Conservation (phyloP, 176 grass and related monocot genomes). For the Aegilops umbellulata region DNA sequence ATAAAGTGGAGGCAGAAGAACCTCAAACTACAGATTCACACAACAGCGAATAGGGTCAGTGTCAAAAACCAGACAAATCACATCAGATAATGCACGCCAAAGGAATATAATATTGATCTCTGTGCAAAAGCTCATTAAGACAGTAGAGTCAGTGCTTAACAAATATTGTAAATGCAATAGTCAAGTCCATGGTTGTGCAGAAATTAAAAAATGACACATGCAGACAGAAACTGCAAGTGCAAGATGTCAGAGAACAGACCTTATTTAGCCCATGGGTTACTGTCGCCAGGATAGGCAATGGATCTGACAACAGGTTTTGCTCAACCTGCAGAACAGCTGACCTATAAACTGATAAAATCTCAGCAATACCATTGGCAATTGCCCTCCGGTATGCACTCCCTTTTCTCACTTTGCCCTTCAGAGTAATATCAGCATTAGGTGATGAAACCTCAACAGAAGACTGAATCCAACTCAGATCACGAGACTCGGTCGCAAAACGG, state of each 20-base stretch:
- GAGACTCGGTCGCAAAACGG: constrained; percentile 73
- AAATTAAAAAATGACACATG: constrained; percentile 4
- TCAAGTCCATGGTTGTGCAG: background rate
- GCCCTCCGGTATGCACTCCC: constrained; percentile 85
- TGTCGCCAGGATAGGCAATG: constrained; percentile 77
- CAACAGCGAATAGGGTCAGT: constrained; percentile 2
- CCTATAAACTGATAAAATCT: constrained; percentile 93
- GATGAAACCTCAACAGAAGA: constrained; percentile 52
- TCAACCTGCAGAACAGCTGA: constrained; percentile 92
- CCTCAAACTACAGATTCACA: constrained; percentile 61
- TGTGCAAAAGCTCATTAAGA: background rate
- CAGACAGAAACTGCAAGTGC: background rate
- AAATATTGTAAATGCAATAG: background rate
- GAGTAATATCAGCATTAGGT: constrained; percentile 27
- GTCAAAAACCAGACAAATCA: constrained; percentile 5
- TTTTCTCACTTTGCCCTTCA: constrained; percentile 51
- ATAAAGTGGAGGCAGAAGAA: constrained; percentile 79
- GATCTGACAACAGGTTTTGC: constrained; percentile 91
- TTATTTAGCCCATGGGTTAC: constrained; percentile 86
- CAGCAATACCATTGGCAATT: constrained; percentile 90
- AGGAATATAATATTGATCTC: constrained; percentile 19
- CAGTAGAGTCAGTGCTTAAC: background rate
- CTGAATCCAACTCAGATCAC: constrained; percentile 78
- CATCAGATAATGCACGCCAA: background rate
- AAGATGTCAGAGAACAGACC: constrained; percentile 34